phyloP scores from a whole-genome alignment of 805 yeast genomes.

The Yamadazyma insecticola region DNA sequence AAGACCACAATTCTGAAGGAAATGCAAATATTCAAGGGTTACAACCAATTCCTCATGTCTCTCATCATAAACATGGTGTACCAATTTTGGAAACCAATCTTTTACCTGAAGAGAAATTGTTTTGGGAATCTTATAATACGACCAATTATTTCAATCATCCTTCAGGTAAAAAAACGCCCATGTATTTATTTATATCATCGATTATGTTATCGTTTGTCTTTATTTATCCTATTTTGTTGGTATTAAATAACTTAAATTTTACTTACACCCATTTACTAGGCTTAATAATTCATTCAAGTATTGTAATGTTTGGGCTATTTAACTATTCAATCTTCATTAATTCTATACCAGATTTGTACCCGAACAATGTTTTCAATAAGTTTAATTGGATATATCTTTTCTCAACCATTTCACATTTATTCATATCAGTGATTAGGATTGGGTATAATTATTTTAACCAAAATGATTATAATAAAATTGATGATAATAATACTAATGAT shows the following conservation, averaged over 20 bases:
- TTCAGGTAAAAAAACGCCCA: constrained; percentile 44
- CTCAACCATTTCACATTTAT: constrained; percentile 44
- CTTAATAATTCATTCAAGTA: constrained; percentile 46
- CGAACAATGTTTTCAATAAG: constrained; percentile 65
- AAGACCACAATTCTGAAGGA: no score
- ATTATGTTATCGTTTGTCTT: constrained; percentile 43
- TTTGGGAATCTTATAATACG: constrained; percentile 77
- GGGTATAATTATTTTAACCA: constrained; percentile 9
- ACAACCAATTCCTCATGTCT: constrained; percentile 31
- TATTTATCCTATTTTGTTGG: constrained; percentile 64
- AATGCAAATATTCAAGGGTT: no score
- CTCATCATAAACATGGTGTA: constrained; percentile 56
- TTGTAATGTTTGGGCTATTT: constrained; percentile 47
- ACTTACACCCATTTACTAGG: constrained; percentile 47
- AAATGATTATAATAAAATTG: constrained; percentile 2
- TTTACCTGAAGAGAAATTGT: constrained; percentile 65
- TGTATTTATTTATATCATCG: constrained; percentile 51
- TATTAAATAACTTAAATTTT: constrained; percentile 57
- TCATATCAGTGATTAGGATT: constrained; percentile 9
- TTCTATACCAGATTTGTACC: constrained; percentile 64
- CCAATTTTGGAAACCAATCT: constrained; percentile 69
- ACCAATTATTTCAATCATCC: constrained; percentile 65
- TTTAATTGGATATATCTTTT: constrained; percentile 60
- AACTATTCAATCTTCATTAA: constrained; percentile 53
- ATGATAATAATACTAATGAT: constrained; percentile 1